A percentile compares a stretch with the other conserved stretches of the same genome.
Evolutionary conservation across 2,329 filamentous ascomycete species (phyloP).

Genomic region (Cladosporium halotolerans): DNA sequence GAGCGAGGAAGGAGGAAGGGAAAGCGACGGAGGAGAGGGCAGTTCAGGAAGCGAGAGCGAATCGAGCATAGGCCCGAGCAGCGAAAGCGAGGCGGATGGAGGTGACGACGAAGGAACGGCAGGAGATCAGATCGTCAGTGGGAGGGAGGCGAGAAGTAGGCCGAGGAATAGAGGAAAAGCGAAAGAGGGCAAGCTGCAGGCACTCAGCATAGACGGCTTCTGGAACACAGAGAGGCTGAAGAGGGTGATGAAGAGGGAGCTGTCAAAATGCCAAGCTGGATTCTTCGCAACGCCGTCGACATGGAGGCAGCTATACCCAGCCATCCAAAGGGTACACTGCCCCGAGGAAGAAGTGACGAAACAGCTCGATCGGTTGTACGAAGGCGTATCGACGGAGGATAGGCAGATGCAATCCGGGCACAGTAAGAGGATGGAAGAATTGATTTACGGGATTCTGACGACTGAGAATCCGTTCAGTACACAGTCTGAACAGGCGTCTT

Average conservation of each 20-base stretch:
- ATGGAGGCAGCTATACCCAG: background rate
- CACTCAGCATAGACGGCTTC: background rate
- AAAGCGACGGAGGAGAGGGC: background rate
- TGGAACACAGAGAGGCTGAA: background rate
- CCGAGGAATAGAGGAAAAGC: background rate
- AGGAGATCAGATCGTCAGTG: background rate
- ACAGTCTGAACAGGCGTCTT: background rate
- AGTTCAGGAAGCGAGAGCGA: background rate
- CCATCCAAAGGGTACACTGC: background rate
- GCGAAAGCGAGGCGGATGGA: background rate
- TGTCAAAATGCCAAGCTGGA: background rate
- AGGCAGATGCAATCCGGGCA: background rate
- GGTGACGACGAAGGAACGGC: background rate
- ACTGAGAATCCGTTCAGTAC: background rate
- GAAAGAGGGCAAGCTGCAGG: background rate
- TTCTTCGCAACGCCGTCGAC: background rate
- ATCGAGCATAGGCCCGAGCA: background rate
- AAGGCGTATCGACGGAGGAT: background rate
- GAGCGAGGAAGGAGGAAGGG: background rate
- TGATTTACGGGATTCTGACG: background rate
- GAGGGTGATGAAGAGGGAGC: background rate
- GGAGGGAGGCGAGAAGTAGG: background rate
- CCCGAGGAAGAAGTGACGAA: background rate
- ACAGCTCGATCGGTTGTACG: background rate
- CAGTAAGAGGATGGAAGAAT: background rate